Evolutionary conservation across 2,329 filamentous ascomycete genomes (phyloP), one percentile per base, ranked within the genome.

Genomic region (Parastagonospora nodorum): DNA sequence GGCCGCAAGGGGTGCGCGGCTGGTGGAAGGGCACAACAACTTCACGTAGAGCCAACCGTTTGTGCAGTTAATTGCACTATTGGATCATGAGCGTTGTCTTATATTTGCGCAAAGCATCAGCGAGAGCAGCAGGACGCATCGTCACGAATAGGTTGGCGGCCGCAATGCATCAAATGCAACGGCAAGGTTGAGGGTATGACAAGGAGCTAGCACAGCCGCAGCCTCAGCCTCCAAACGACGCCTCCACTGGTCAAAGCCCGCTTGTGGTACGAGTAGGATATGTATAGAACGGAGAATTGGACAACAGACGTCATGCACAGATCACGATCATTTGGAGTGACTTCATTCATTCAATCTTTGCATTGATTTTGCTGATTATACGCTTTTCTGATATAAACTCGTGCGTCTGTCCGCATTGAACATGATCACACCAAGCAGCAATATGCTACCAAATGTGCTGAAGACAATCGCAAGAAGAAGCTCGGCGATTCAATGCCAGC

Each of bases 81-180:
- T 61, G 54, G 37, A 70, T 58, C 48, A 51, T 66, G 11, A 70
- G 55, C 8, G 63, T 69, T 14, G 62, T 64, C 58, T 58, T 71
- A 57, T 73, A 73, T 55, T 65, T 64, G 46, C 69, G 58, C 42
- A 70, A 56, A 37, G 43, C 58, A 51, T 53, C 50, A 44, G 61
- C 46, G 54, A 63, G 61, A 33, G 54, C 54, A 51, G 49, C 57
- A 44, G 60, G 40, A 58, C 48, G 54, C 67, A 72, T 71, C 57
- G 57, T 61, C 45, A 45, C 40, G 48, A 42, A 47, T 47, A 39
- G 37, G 48, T 36, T 47, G 41, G 51, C 53, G 55, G 60, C 52
- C 53, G 60, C 52, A 53, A 46, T 53, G 51, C 48, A 57, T 62
- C 58, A 57, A 60, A 64, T 67, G 47, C 52, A 50, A 58, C 51